These are phyloP conservation scores for Conoideocrella luteorostrata DNA, from an alignment of 2,329 filamentous ascomycete species.

Conservation along the genomic window DNA sequence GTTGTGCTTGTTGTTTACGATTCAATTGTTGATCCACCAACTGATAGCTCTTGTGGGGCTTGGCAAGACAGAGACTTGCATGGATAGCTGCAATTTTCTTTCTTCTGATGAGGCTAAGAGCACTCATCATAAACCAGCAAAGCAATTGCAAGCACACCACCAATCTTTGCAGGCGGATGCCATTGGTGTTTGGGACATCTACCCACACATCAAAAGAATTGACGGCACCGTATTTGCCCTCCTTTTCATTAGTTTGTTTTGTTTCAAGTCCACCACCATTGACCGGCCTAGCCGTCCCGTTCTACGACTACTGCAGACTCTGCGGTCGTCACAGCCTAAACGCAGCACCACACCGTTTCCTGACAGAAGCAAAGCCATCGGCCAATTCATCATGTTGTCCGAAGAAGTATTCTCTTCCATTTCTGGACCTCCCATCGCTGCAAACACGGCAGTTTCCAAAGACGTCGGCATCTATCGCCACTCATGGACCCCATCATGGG, in stretches of 20 bases:
- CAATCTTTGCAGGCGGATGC: not conserved
- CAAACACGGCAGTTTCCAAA: constrained; percentile 60
- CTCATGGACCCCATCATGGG: constrained; percentile 69
- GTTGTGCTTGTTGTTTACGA: too few relatives aligned
- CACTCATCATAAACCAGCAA: not conserved
- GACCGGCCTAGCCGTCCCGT: not conserved
- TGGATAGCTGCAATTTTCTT: constrained; percentile 1
- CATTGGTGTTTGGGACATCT: not conserved
- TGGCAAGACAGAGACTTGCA: not conserved
- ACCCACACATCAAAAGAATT: not conserved
- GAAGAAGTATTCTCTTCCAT: constrained; percentile 56
- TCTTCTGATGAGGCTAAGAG: not conserved
- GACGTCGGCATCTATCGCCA: constrained; percentile 86
- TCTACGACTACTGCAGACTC: not conserved
- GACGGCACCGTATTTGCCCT: not conserved
- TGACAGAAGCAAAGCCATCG: not conserved
- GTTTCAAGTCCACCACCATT: not conserved
- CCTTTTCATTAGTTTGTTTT: not conserved
- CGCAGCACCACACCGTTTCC: not conserved
- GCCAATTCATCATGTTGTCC: constrained; percentile 40
- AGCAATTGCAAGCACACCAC: not conserved
- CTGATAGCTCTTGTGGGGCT: constrained; percentile 3
- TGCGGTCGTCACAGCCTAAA: not conserved
- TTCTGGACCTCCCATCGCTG: constrained; percentile 49
- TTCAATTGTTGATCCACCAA: too few relatives aligned